Percentiles rank a stretch among this genome's conserved stretches.
phyloP scores from a whole-genome alignment of 306 rosid species.

The Malus sylvestris region DNA sequence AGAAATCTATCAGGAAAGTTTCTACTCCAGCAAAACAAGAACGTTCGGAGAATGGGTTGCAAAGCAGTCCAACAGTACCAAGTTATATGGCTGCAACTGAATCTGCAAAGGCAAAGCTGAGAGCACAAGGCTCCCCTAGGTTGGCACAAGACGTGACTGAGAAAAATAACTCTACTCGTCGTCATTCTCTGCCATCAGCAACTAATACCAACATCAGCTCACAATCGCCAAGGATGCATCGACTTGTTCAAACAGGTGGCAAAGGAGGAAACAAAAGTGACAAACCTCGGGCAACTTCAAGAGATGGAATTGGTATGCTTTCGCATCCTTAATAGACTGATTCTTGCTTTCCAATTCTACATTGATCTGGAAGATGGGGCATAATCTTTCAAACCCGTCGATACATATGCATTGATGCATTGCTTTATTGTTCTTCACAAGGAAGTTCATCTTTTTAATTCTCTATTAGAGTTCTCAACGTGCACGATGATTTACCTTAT shows the following conservation, averaged over 20 bases:
- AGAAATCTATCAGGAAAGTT: conserved; percentile 54
- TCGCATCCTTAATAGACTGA: neutral
- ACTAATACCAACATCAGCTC: conserved; percentile 74
- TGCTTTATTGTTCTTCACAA: neutral
- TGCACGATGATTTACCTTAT: neutral
- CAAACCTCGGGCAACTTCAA: conserved; percentile 41
- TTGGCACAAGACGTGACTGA: conserved; percentile 59
- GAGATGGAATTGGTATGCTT: conserved; percentile 74
- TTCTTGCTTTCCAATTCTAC: neutral
- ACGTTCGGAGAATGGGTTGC: conserved; percentile 60
- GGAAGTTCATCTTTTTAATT: neutral
- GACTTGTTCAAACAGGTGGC: conserved; percentile 64
- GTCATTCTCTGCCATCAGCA: conserved; percentile 83
- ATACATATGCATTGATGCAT: neutral
- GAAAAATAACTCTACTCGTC: conserved; percentile 47
- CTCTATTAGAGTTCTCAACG: neutral
- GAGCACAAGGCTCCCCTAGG: conserved; percentile 91
- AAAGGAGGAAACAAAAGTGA: conserved; percentile 58
- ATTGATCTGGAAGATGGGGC: neutral
- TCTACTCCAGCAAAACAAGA: conserved; percentile 67
- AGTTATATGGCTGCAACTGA: conserved; percentile 98
- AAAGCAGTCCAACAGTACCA: conserved; percentile 69
- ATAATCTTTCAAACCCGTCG: neutral
- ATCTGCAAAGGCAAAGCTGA: conserved; percentile 97
- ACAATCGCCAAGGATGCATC: conserved; percentile 85